Base-by-base conservation (phyloP, 495 filamentous ascomycete species). In the Letharia lupina region DNA sequence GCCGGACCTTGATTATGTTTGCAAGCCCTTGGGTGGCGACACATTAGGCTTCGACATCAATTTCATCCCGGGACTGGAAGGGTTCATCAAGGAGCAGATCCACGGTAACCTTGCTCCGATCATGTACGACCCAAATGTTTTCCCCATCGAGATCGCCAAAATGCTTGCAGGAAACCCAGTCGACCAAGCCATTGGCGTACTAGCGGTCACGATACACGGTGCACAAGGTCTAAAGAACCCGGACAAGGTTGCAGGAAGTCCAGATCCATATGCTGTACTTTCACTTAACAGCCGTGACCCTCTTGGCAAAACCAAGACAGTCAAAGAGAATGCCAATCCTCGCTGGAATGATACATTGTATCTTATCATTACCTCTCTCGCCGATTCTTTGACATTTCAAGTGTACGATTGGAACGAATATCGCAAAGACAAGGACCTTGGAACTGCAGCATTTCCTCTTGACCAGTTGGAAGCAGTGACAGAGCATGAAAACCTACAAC, bases 61-160 rank as follows among this genome's bases (percentile, higher is more conserved):
- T 77, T 96, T 98, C 78, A 93, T 99, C 67, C 94, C 95, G 37
- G 93, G 93, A 62, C 80, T 99, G 33, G 91, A 96, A 75, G 82
- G 73, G 67, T 98, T 98, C 77, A 98, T 99, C 71, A 87, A 90
- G 77, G 95, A 98, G 63, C 90, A 94, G 76, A 93, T 99, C 65
- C 95, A 99, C 76, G 85, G 83, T 68, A 96, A 91, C 70, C 79
- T 98, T 45, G 86, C 85, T 3, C 94, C 94, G 15, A 98, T 99
- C 87, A 93, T 98, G 88, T 98, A 98, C 71, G 88, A 86, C 59
- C 94, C 94, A 11, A 96, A 98, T 71, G 92, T 96, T 41, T 99
- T 98, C 83, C 96, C 94, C 28, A 91, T 99, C 69, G 95, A 99
- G 72, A 90, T 99, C 63, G 94, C 94, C 63, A 98, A 99, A 81